Percentiles rank a stretch among this genome's conserved stretches.
Evolutionary conservation across 163 green algal genomes (phyloP).

Genomic region (Scenedesmus sp.): DNA sequence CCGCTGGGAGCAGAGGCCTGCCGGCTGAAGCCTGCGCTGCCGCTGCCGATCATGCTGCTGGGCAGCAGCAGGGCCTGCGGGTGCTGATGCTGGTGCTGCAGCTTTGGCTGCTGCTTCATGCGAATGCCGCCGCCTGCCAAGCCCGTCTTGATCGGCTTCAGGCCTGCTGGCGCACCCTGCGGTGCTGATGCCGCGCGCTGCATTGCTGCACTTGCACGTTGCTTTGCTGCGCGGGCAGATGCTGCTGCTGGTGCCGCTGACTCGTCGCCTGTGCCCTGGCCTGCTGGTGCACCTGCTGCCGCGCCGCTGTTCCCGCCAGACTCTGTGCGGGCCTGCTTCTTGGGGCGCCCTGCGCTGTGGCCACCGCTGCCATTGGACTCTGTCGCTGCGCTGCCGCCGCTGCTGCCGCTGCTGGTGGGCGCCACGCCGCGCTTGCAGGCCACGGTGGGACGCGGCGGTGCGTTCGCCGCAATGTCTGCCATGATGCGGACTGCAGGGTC

Average conservation of each 20-base stretch:
- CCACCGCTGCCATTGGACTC: background rate
- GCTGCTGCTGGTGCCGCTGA: constrained; percentile 4
- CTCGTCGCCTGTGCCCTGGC: constrained; percentile 8
- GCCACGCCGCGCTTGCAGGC: constrained; percentile 48
- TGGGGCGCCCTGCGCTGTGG: background rate
- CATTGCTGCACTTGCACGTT: background rate
- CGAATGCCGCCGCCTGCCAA: background rate
- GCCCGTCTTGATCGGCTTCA: constrained; percentile 39
- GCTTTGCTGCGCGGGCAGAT: background rate
- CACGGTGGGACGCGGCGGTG: constrained; percentile 45
- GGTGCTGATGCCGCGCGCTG: background rate
- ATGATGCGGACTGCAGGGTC: constrained; percentile 37
- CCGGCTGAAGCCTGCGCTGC: background rate
- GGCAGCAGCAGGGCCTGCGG: background rate
- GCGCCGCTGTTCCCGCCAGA: background rate
- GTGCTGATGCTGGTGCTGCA: background rate
- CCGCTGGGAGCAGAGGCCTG: constrained; percentile 2
- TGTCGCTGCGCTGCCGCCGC: background rate
- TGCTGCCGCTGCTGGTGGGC: constrained; percentile 18
- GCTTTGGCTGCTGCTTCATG: background rate
- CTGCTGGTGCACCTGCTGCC: constrained; percentile 34
- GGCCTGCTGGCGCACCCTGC: background rate
- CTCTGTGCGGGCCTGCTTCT: background rate
- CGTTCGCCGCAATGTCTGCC: constrained; percentile 41
- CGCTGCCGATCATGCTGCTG: background rate